Evolutionary conservation across 2,329 filamentous ascomycete species (phyloP).

Genomic region (Fusarium liriodendri): DNA sequence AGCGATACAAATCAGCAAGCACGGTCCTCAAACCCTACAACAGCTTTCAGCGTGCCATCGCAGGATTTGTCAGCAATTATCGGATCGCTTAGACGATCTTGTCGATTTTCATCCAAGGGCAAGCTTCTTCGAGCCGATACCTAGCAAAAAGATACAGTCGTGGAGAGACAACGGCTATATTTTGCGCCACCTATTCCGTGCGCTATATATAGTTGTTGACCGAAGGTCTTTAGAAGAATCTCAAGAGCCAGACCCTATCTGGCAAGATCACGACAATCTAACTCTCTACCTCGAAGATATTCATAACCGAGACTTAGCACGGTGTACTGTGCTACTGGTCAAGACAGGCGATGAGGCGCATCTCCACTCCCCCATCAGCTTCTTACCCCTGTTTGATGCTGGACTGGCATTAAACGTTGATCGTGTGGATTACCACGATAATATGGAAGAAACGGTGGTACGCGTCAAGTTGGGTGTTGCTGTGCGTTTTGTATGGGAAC

Average conservation of each 20-base stretch:
- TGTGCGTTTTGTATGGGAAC: not conserved
- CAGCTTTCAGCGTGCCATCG: not conserved
- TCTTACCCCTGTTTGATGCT: not conserved
- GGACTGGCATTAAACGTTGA: not conserved
- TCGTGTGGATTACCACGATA: not conserved
- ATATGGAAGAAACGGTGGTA: not conserved
- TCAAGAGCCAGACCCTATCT: not conserved
- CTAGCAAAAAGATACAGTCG: not conserved
- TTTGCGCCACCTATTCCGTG: constrained; percentile 1
- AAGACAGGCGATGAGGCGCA: not conserved
- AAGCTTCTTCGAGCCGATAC: not conserved
- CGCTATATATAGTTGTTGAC: constrained; percentile 13
- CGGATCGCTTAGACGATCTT: not conserved
- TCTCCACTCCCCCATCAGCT: not conserved
- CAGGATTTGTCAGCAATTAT: not conserved
- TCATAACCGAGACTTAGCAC: not conserved
- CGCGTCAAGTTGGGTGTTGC: not conserved
- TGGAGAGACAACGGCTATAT: not conserved
- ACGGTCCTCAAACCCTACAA: not conserved
- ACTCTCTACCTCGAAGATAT: not conserved
- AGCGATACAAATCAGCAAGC: not conserved
- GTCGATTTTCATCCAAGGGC: not conserved
- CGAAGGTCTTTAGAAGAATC: not conserved
- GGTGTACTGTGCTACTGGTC: not conserved
- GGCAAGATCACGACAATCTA: not conserved